Evolutionary conservation across 768 basidiomycete genomes (phyloP).

Genomic region (Psilocybe sp.): DNA sequence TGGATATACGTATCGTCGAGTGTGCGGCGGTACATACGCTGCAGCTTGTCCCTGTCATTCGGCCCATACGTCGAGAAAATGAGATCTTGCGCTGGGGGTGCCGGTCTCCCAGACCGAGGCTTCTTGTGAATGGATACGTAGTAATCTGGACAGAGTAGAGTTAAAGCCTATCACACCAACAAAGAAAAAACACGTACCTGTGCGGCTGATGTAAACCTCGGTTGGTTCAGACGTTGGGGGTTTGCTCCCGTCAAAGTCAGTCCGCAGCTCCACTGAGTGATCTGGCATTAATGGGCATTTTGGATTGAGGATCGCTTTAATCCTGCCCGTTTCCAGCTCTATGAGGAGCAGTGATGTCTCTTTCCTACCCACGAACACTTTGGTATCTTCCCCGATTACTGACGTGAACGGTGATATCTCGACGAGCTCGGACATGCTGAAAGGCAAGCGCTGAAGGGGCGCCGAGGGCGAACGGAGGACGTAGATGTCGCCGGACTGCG

Average conservation of each 20-base stretch:
- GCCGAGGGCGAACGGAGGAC: slow-evolving; percentile 68
- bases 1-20: slow-evolving; percentile 82
- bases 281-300: slow-evolving; percentile 70
- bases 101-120: slow-evolving; percentile 27
- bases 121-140: slow-evolving; percentile 80
- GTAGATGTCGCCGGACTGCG: slow-evolving; percentile 91
- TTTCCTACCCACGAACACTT: slow-evolving; percentile 88
- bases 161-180: not conserved
- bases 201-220: slow-evolving; percentile 50
- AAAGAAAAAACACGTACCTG: slow-evolving; percentile 32
- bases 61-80: slow-evolving; percentile 92
- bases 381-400: slow-evolving; percentile 55
- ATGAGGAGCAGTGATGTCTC: slow-evolving; percentile 78
- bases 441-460: slow-evolving; percentile 82
- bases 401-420: slow-evolving; percentile 86
- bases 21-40: slow-evolving; percentile 70
- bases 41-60: slow-evolving; percentile 81
- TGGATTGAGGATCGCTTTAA: slow-evolving; percentile 71
- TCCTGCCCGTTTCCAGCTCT: slow-evolving; percentile 66
- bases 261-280: slow-evolving; percentile 50
- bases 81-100: slow-evolving; percentile 68
- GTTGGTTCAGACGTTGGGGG: slow-evolving; percentile 34
- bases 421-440: slow-evolving; percentile 91
- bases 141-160: slow-evolving; percentile 59
- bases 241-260: slow-evolving; percentile 42